These are phyloP conservation scores for Heterobasidion irregulare DNA, from an alignment of 1,284 basidiomycete genomes.

Conservation along the genomic window DNA sequence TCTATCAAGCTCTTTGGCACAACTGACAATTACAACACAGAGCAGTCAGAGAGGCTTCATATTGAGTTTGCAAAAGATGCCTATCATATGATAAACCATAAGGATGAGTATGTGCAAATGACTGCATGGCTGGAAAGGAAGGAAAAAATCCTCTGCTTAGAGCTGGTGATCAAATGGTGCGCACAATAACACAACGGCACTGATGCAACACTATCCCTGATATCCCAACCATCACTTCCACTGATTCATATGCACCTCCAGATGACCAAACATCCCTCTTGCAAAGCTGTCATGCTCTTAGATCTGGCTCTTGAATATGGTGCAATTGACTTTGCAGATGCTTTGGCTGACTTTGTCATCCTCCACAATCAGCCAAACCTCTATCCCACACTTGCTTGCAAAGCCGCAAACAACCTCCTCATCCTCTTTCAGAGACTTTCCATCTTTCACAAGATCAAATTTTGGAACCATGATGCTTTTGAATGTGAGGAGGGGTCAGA, in stretches of 20 bases:
- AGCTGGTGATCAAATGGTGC: neutral
- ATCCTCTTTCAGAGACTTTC: conserved; percentile 3
- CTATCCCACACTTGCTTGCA: neutral
- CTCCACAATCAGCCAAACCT: conserved; percentile 3
- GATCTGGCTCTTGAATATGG: conserved; percentile 15
- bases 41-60: conserved; percentile 7
- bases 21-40: conserved; percentile 11
- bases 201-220: no score
- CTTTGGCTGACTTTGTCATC: conserved; percentile 5
- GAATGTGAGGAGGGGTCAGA: conserved; percentile 2
- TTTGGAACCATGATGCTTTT: conserved; percentile 6
- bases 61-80: conserved; percentile 13
- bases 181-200: neutral
- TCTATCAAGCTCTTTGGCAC: conserved; percentile 2
- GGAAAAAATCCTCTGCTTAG: neutral
- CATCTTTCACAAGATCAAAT: conserved; percentile 12
- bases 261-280: conserved; percentile 18
- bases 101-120: conserved; percentile 20
- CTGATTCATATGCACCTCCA: conserved; percentile 5
- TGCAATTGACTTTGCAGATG: conserved; percentile 16
- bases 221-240: neutral
- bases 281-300: conserved; percentile 8
- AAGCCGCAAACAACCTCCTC: neutral
- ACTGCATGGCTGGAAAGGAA: conserved; percentile 12
- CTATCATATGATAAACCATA: conserved; percentile 15